phyloP scores from a whole-genome alignment of 1,284 basidiomycete genomes.

The Pisolithus thermaeus region DNA sequence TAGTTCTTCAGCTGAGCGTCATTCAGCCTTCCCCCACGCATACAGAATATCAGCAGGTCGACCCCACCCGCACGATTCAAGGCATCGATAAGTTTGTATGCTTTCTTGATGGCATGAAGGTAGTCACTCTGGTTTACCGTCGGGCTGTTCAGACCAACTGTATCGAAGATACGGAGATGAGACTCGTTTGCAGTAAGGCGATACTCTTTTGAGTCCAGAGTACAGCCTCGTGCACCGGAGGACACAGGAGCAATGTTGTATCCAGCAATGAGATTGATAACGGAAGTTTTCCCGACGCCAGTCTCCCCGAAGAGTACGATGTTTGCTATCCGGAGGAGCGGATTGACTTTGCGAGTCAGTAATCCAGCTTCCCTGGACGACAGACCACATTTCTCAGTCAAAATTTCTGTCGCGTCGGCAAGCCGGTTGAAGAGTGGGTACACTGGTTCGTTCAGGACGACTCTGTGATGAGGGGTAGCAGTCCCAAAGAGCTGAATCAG shows the following conservation, averaged over 20 bases:
- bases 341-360: constrained; percentile 16
- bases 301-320: constrained; percentile 25
- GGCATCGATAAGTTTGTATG: constrained; percentile 28
- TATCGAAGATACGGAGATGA: constrained; percentile 32
- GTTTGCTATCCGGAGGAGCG: constrained; percentile 11
- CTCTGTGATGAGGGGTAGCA: background rate
- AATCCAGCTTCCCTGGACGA: constrained; percentile 4
- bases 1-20: constrained; percentile 25
- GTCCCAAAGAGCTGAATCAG: constrained; percentile 10
- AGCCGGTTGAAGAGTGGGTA: constrained; percentile 14
- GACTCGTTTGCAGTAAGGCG: constrained; percentile 14
- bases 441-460: constrained; percentile 1
- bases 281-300: constrained; percentile 24
- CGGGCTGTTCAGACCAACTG: constrained; percentile 24
- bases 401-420: constrained; percentile 4
- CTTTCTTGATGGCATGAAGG: constrained; percentile 27
- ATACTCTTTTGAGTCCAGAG: constrained; percentile 16
- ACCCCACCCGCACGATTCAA: constrained; percentile 28
- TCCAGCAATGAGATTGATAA: constrained; percentile 21
- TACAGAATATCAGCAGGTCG: constrained; percentile 35
- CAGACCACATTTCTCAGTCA: constrained; percentile 14
- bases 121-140: constrained; percentile 8
- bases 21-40: constrained; percentile 24
- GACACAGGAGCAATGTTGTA: constrained; percentile 13
- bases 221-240: constrained; percentile 15